These are phyloP conservation scores for Starmerella sirachaensis DNA, from an alignment of 805 yeast species.

Conservation along the genomic window DNA sequence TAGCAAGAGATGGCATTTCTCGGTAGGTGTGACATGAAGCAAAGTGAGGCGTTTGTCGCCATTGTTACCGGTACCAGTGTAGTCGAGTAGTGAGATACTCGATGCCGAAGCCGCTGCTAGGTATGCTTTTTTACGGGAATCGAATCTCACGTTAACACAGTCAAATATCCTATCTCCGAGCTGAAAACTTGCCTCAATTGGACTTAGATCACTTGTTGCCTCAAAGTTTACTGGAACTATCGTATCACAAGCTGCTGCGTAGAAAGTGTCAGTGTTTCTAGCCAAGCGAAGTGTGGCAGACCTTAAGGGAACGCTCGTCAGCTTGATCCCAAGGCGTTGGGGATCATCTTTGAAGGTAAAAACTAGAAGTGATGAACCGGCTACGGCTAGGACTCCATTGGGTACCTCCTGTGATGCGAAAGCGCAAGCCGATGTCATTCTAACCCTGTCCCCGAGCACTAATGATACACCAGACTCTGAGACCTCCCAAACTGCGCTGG, in stretches of 20 bases:
- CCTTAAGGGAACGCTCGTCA: neutral
- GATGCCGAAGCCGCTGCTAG: constrained; percentile 9
- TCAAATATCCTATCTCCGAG: neutral
- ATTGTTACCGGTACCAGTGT: constrained; percentile 10
- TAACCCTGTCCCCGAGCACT: constrained; percentile 29
- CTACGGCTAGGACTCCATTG: constrained; percentile 52
- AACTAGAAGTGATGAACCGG: constrained; percentile 41
- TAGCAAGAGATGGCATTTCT: constrained; percentile 31
- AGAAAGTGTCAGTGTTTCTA: neutral
- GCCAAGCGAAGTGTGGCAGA: neutral
- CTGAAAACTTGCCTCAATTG: neutral
- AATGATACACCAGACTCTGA: neutral
- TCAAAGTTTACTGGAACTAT: neutral
- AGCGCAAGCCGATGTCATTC: constrained; percentile 35
- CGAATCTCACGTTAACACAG: constrained; percentile 2
- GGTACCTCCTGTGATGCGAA: constrained; percentile 52
- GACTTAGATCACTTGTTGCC: neutral
- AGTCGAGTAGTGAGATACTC: neutral
- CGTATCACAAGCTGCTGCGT: neutral
- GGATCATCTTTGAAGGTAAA: constrained; percentile 23
- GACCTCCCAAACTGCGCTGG: constrained; percentile 43
- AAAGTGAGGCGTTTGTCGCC: constrained; percentile 29
- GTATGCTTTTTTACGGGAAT: constrained; percentile 9
- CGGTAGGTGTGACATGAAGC: constrained; percentile 49
- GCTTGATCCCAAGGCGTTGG: neutral